Base-by-base conservation (phyloP, 306 rosid species). In the Phaseolus lunatus region DNA sequence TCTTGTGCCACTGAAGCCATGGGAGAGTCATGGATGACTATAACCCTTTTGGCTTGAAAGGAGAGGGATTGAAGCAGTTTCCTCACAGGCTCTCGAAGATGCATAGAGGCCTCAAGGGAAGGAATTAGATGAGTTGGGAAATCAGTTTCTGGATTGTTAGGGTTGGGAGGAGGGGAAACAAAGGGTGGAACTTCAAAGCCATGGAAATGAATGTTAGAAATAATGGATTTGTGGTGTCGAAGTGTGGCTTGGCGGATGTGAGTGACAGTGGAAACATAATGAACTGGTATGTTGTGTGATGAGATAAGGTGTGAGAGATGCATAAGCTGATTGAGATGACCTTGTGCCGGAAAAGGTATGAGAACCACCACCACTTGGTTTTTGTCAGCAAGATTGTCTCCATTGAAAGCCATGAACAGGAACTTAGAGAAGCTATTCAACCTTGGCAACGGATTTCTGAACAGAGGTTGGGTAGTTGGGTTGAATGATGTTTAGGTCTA, bases 321-420 rank as follows among this genome's bases (percentile, higher is more conserved):
- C 54, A 93, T 84, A 63, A 93, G 91, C 41, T 87, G 97, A 75
- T 92, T 92, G 24, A 92, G 88, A 79, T 92, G 97, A 35, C 93
- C 93, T 74, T 91, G 96, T 8, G 91, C 90, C 0, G 88, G 88
- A 19, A 89, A 65, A 2, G 93, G 91, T 24, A 91, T 85, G 79
- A 85, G 53, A 23, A 88, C 83, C 31, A 81, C 87, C 37, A 58
- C 84, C 10, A 89, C 88, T 69, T 87, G 58, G 67, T 18, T 24
- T 76, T 80, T 37, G 4, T 9, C 2, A 44, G 70, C 43, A 13
- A 63, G 27, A 65, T 41, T 49, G 80, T 53, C 67, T 67, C 56
- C 8, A 31, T 69, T 58, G 37, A 70, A 82, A 75, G 76, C 69
- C 80, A 85, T 84, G 1, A 37, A 20, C 59, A 1, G 16, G 48